A percentile compares a stretch with the other conserved stretches of the same genome.
Conservation (phyloP, 345 rosid genomes). For the Rhodamnia rubescens region DNA sequence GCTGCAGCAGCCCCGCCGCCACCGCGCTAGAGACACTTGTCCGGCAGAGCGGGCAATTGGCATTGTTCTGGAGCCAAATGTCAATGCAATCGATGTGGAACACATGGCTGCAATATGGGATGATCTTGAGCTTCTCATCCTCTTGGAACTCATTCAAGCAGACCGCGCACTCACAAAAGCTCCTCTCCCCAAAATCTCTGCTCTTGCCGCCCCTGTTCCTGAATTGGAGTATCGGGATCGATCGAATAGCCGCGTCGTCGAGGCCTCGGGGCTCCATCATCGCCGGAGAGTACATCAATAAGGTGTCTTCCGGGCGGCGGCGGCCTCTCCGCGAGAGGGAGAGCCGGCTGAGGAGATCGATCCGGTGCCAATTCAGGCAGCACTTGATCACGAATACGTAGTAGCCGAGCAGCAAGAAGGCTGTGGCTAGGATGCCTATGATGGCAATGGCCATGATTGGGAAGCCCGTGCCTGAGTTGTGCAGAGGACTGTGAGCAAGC, state of each 20-base stretch:
- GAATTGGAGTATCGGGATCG: slow-evolving; percentile 73
- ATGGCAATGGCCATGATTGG: slow-evolving; percentile 72
- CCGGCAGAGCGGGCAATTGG: slow-evolving; percentile 86
- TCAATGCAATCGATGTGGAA: slow-evolving; percentile 93
- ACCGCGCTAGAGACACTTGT: slow-evolving; percentile 42
- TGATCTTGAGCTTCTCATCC: slow-evolving; percentile 56
- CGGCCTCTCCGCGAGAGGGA: slow-evolving; percentile 41
- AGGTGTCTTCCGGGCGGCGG: slow-evolving; percentile 25
- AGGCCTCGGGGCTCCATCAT: slow-evolving; percentile 47
- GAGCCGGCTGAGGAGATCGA: slow-evolving; percentile 47
- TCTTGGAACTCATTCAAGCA: slow-evolving; percentile 81
- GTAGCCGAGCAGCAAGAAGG: slow-evolving; percentile 76
- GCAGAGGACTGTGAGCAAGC: slow-evolving; percentile 12
- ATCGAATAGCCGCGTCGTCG: slow-evolving; percentile 66
- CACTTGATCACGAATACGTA: slow-evolving; percentile 82
- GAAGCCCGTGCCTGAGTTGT: slow-evolving; percentile 34
- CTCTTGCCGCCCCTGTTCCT: slow-evolving; percentile 22
- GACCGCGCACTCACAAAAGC: slow-evolving; percentile 54
- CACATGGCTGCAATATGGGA: slow-evolving; percentile 72
- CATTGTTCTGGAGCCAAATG: slow-evolving; percentile 84
- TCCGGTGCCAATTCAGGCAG: slow-evolving; percentile 74
- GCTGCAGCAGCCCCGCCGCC: background rate
- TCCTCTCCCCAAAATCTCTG: slow-evolving; percentile 25
- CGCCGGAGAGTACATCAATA: slow-evolving; percentile 32
- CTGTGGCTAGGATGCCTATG: slow-evolving; percentile 76